Base-by-base conservation (phyloP, 257 asterid genomes). In the Solanum medicagineum region DNA sequence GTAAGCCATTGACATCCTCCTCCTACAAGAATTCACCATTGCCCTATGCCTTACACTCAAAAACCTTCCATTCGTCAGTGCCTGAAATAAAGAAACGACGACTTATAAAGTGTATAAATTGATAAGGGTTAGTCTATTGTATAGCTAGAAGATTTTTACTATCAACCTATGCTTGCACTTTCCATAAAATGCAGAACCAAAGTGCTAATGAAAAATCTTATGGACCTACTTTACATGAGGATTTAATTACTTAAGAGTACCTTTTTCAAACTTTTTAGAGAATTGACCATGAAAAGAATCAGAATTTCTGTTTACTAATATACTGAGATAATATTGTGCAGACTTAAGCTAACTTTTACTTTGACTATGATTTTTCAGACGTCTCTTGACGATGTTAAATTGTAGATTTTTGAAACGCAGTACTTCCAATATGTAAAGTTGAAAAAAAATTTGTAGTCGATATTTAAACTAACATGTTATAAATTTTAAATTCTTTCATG, bases 1-100 rank as follows among this genome's bases (percentile, higher is more conserved):
- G 89, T 89, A 94, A 6, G 90, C 93, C 89, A 90, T 87, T 32
- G 98, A 94, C 88, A 88, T 87, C 86, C 97, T 92, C 14, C 93
- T 54, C 2, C 86, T 60, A 29, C 81, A 81, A 10, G 89, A 47
- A 84, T 89, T 88, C 90, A 89, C 90, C 81, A 91, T 83, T 29
- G 90, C 97, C 87, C 98, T 86, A 40, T 94, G 98, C 45, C 86
- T 89, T 24, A 93, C 97, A 26, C 98, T 94, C 87, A 68, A 2
- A 71, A 93, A 91, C 90, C 93, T 87, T 82, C 96, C 96, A 56
- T 93, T 92, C 40, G 94, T 93, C 94, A 91, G 87, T 1, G 89
- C 97, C 95, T 90, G 47, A 80, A 86, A 44, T 77, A 4, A 45
- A 19, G 17, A 20, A 13, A n/a, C n/a, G 29, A 60, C n/a, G 40